Evolutionary conservation across 495 filamentous ascomycete species (phyloP).

Genomic region (Aspergillus indologenus): DNA sequence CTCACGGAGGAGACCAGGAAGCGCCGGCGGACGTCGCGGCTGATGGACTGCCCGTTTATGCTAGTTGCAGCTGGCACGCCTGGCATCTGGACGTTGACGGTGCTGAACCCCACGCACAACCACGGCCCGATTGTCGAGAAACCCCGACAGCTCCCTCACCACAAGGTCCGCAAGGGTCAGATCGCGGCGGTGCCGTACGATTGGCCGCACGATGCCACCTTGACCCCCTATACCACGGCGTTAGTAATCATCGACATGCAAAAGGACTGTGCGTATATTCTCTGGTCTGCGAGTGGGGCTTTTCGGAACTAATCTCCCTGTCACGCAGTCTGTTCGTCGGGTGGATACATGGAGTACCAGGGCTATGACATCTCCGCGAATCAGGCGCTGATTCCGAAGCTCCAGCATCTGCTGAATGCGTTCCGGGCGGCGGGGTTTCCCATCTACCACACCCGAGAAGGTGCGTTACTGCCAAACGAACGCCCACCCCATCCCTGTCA

Average conservation of each 20-base stretch:
- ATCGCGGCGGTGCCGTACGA: slow-evolving; percentile 53
- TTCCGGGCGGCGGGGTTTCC: slow-evolving; percentile 59
- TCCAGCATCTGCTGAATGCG: slow-evolving; percentile 51
- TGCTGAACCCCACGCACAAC: slow-evolving; percentile 45
- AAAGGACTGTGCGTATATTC: slow-evolving; percentile 55
- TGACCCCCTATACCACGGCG: slow-evolving; percentile 58
- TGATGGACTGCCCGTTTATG: slow-evolving; percentile 51
- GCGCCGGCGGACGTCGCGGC: slow-evolving; percentile 42
- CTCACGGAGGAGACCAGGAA: slow-evolving; percentile 50
- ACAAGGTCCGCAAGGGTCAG: slow-evolving; percentile 46
- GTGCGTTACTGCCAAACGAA: slow-evolving; percentile 14
- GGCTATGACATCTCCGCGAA: slow-evolving; percentile 54
- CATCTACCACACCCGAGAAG: slow-evolving; percentile 66
- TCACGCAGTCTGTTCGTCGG: slow-evolving; percentile 51
- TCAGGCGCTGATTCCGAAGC: slow-evolving; percentile 53
- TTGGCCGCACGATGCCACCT: slow-evolving; percentile 60
- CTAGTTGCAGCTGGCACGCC: slow-evolving; percentile 44
- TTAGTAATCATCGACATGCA: slow-evolving; percentile 73
- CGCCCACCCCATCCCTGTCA: background rate
- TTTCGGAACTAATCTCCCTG: slow-evolving; percentile 1
- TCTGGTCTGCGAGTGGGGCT: background rate
- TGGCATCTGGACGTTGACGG: slow-evolving; percentile 45
- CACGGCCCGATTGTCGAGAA: slow-evolving; percentile 45
- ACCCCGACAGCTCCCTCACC: slow-evolving; percentile 39
- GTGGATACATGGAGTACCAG: slow-evolving; percentile 59